Evolutionary conservation across 2,329 filamentous ascomycete genomes (phyloP), one percentile per base, ranked within the genome.

Genomic region (Nectriaceae sp.): DNA sequence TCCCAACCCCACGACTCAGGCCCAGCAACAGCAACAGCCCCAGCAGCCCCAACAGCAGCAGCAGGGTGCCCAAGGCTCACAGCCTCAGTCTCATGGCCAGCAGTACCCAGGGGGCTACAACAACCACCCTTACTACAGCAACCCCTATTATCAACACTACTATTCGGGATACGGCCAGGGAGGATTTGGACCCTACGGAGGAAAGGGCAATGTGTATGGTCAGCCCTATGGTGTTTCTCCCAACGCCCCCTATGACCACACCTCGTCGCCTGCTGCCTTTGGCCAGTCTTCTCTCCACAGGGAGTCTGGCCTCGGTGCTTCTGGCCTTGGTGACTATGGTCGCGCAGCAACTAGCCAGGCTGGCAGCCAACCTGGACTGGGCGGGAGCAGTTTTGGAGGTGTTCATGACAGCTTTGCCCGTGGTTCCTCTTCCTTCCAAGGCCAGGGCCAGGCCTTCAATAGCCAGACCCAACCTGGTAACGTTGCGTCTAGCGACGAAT

Each of bases 1-100:
- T 3, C 92, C 93, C 29, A 94, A 95, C 73, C 91, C 92, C 21
- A 79, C 86, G 35, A 72, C 74, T 11, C 80, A 82, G 64, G 73
- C 72, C 40, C 80, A 81, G 60, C 70, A 73, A 54, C 50, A 68
- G 46, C 73, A 74, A 54, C 72, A 70, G 46, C 75, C 76, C 51
- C 69, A 71, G 57, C 69, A 67, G 49, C 64, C 56, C n/a, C 78
- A 83, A 22, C 73, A 74, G 39, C 77, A 79, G 56, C 71, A 74
- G 59, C 70, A 66, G 48, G 69, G 65, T 22, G 68, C 61, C n/a
- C 73, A 73, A 36, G 68, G 68, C 40, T 69, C 72, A 44, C 74
- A 76, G 64, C 73, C 70, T 16, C 74, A 75, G 57, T 67, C 71
- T 21, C 71, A 75, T 50, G 69, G 66, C 37, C 76, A 79, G 60